These are phyloP conservation scores for Priceomyces carsonii DNA, from an alignment of 805 yeast species.

Conservation along the genomic window DNA sequence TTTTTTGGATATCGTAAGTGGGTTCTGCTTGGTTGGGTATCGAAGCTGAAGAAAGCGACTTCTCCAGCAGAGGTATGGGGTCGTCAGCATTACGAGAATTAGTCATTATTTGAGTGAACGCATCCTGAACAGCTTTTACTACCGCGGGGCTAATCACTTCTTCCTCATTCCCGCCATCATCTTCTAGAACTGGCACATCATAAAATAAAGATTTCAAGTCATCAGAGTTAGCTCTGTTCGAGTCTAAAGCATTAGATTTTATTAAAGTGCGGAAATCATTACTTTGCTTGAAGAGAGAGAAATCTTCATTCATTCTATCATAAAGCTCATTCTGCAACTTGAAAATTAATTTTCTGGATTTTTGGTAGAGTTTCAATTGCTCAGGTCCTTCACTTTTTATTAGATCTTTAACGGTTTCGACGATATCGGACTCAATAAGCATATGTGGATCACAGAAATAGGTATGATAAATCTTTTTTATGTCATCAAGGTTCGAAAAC, in stretches of 20 bases:
- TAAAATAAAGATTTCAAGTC: background rate
- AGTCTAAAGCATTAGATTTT: constrained; percentile 34
- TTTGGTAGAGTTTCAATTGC: constrained; percentile 35
- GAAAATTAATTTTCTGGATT: constrained; percentile 62
- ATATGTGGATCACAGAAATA: constrained; percentile 34
- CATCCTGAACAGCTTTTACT: constrained; percentile 65
- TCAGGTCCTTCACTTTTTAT: constrained; percentile 11
- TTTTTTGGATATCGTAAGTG: constrained; percentile 12
- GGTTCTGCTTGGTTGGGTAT: background rate
- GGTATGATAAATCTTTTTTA: constrained; percentile 46
- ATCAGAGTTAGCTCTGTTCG: constrained; percentile 2
- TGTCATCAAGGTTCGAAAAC: constrained; percentile 52
- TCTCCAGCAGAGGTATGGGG: too few relatives aligned
- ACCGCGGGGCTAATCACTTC: constrained; percentile 45
- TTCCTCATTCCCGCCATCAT: constrained; percentile 12
- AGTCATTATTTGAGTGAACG: constrained; percentile 59
- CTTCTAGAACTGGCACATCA: constrained; percentile 5
- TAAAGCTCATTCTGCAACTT: constrained; percentile 56
- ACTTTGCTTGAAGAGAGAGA: constrained; percentile 60
- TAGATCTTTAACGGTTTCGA: constrained; percentile 31
- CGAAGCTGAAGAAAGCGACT: background rate
- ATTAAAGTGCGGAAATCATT: constrained; percentile 51
- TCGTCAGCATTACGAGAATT: constrained; percentile 5
- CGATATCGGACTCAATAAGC: constrained; percentile 6
- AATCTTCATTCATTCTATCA: constrained; percentile 51